Evolutionary conservation across 2,329 filamentous ascomycete species (phyloP), one percentile per base, ranked within the genome.

Genomic region (Mollisia scopiformis): DNA sequence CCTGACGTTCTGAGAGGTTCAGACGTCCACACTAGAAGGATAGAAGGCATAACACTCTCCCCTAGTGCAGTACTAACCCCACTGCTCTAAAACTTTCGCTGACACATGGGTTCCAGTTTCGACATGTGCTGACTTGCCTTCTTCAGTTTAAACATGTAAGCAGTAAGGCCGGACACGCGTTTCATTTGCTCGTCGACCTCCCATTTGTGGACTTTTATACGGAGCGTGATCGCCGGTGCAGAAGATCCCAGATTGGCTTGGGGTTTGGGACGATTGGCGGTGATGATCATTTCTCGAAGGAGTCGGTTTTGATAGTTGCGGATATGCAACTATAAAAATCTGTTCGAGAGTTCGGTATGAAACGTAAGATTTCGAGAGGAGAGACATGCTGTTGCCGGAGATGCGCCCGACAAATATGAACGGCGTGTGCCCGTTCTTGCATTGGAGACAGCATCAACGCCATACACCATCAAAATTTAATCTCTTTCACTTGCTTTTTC

Each of bases 1-100:
- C 2, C 14, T 37, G 31, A 30, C 14, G n/a, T 37, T 49, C 54
- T 57, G 46, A 57, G 55, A 51, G 55, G 55, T 23, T 51, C 19
- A n/a, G n/a, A n/a, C n/a, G 27, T 31, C n/a, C 25, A 33, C 47
- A 33, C 47, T 51, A 51, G 47, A 51, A 51, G 47, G 14, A 19
- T 30, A 6, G 27, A 35, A 51, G 46, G 39, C 39, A 43, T 43
- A 43, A 43, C 23, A 3, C 13, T 43, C 39, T 21, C 39, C 16
- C 23, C n/a, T 43, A 21, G 39, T 43, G 39, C n/a, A 43, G 16
- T 10, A 6, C 16, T 19, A 19, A 19, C 5, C n/a, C n/a, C n/a
- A 43, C 6, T n/a, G 21, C 10, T 7, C 6, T n/a, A 4, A 8
- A 19, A 21, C 16, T 10, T 43, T 43, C 39, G 39, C 39, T 47